Conservation (phyloP, 768 basidiomycete genomes). For the Mycena vitilis region DNA sequence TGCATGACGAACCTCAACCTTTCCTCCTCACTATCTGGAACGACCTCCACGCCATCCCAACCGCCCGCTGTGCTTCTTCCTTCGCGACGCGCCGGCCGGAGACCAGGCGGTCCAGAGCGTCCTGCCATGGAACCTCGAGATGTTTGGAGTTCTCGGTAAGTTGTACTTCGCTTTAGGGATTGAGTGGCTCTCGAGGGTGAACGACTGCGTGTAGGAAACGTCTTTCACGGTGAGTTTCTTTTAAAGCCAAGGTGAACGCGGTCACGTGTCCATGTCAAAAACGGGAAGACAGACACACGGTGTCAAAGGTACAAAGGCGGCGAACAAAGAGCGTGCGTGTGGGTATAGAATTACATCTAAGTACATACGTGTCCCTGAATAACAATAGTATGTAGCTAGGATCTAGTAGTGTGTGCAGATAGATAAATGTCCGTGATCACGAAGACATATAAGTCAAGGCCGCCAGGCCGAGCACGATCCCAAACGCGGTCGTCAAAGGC, state of each 20-base stretch:
- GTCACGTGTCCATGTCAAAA: conserved; percentile 12
- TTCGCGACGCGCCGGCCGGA: conserved; percentile 19
- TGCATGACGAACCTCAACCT: conserved; percentile 43
- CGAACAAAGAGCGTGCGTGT: conserved; percentile 23
- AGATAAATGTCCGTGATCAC: too few species aligned
- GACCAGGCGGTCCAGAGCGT: conserved; percentile 8
- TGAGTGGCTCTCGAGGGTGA: conserved; percentile 3
- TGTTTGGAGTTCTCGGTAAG: background rate
- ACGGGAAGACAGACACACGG: background rate
- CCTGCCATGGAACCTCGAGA: background rate
- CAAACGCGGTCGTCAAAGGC: conserved; percentile 7
- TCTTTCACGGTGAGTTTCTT: background rate
- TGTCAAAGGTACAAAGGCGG: background rate
- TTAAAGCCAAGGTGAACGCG: background rate
- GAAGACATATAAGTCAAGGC: conserved; percentile 9
- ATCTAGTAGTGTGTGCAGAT: background rate
- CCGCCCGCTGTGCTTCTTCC: background rate
- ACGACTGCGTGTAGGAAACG: background rate
- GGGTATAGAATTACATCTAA: background rate
- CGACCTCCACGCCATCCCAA: conserved; percentile 46
- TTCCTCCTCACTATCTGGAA: conserved; percentile 65
- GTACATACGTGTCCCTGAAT: conserved; percentile 12
- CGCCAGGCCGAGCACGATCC: conserved; percentile 6
- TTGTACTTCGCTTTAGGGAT: background rate
- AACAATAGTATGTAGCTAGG: background rate